Evolutionary conservation across 2,329 filamentous ascomycete species (phyloP), one percentile per base, ranked within the genome.

Genomic region (Fusarium luffae): DNA sequence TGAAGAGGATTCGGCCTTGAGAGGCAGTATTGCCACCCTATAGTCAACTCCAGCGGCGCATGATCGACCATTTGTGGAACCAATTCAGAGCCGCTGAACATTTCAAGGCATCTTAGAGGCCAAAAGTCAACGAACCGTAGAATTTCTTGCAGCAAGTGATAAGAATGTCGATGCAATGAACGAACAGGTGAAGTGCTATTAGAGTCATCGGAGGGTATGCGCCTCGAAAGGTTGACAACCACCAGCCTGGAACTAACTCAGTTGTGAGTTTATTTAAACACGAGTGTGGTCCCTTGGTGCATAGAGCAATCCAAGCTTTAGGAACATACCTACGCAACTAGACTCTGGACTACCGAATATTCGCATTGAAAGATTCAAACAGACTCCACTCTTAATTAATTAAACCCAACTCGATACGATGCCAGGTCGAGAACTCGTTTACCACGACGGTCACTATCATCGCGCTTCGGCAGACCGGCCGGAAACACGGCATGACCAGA

Each of bases 401-500:
- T 44, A 59, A 65, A 47, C 57, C 44, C 34, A 50, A 61, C 54
- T n/a, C 42, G 44, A 63, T 48, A 59, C 49, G 48, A 76, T 75
- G 74, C 30, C 66, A 9, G 23, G 30, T 18, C 48, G 61, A 30
- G 73, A 76, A 48, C 74, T 78, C 34, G 69, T 77, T 19, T 79
- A 78, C 50, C 74, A 74, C 73, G 49, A 79, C 56, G 77, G 76
- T 14, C 77, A 74, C 57, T 79, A 78, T 56, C 65, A 77, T 21
- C 54, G 56, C 14, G 63, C 57, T 23, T 50, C 63, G 54, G 68
- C 46, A 48, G 52, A 55, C 27, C 62, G 62, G 50, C 60, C 68
- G 58, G 67, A 58, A 66, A 56, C 46, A 32, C 60, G 62, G 34
- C 58, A 66, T 41, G 27, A 23, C 16, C 40, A 51, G n/a, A 49